Base-by-base conservation (phyloP, 1,139 yeast species). In the Sugiyamaella castrensis region DNA sequence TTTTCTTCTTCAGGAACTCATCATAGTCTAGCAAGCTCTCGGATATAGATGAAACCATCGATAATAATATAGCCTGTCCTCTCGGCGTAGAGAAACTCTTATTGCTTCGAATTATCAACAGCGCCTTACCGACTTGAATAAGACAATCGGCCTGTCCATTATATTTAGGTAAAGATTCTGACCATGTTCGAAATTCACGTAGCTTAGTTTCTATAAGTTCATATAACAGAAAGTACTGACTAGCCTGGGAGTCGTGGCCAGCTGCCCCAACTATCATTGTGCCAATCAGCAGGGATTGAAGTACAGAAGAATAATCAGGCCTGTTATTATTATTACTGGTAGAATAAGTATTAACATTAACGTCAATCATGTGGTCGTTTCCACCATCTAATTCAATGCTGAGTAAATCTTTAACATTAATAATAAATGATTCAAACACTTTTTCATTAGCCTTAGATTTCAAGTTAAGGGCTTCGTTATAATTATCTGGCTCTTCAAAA, bases 231-330 rank as follows among this genome's bases (percentile, higher is more conserved):
- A 34, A 7, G 16, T 35, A 33, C 2, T 10, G 29, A n/a, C 46
- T 35, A 36, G 24, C 3, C 24, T 19, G 3, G 24, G 24, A 19
- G 24, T 42, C 35, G 40, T 16, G 15, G 4, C 9, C 10, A 13
- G 3, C 33, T 8, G 29, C 35, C 10, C 46, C 46, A 12, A 35
- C 16, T 11, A 42, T 7, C 3, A 35, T 35, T 5, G 46, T 42
- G 12, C 40, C 16, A 11, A 42, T 10, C 7, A 42, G 16, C 9
- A 42, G 36, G 15, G 37, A 15, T 2, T 36, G 46, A n/a, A 42
- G 40, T 7, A 34, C 13, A 6, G 46, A 42, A 9, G 40, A 36
- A 28, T 29, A 35, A 2, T 42, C 35, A 24, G 46, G 12, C 9
- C 15, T 4, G 24, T n/a, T n/a, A 35, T n/a, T 10, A 8, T n/a